Base-by-base conservation (phyloP, 345 rosid genomes). In the Rhodomyrtus tomentosa region DNA sequence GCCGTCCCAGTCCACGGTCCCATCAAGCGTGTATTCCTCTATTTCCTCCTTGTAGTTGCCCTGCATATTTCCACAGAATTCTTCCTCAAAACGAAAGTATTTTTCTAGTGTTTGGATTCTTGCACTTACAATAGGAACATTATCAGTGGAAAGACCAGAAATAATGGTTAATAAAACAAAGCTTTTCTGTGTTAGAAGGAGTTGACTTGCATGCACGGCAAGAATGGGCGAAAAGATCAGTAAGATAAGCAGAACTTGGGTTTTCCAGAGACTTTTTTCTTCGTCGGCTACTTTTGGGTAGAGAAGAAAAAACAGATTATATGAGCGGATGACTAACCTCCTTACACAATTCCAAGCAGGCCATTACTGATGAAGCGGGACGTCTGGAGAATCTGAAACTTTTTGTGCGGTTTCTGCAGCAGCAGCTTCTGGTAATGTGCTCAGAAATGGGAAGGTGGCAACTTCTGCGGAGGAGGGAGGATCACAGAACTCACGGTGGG, bases 1-100 rank as follows among this genome's bases (percentile, higher is more conserved):
- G 40, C 99, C 98, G 52, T 92, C 84, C 89, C 91, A 93, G 83
- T 94, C 96, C 12, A 92, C 92, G 18, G 95, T 91, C 83, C 99
- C 98, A 87, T 96, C 99, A 80, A 87, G 89, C 84, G 96, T 94
- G 89, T 84, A 86, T 29, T 86, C 92, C 83, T 91, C 93, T 58
- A 87, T 81, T 62, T 86, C 92, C 85, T 89, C 90, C 82, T 90
- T 91, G 83, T 88, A 85, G 85, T 90, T 88, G 53, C 85, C 90
- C 92, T 91, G 80, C 55, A 56, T 55, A 13, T 68, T 74, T 59
- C 24, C 36, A 32, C 73, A 48, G 27, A 45, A 76, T 48, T 53
- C 40, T 20, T 13, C 74, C 50, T 12, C 52, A 74, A 11, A 6
- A 85, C 6, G 55, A 83, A 76, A 54, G n/a, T 50, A 10, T 7